Evolutionary conservation across 371 early-diverging fungal species (phyloP).

Genomic region (Mucor velutinosus): DNA sequence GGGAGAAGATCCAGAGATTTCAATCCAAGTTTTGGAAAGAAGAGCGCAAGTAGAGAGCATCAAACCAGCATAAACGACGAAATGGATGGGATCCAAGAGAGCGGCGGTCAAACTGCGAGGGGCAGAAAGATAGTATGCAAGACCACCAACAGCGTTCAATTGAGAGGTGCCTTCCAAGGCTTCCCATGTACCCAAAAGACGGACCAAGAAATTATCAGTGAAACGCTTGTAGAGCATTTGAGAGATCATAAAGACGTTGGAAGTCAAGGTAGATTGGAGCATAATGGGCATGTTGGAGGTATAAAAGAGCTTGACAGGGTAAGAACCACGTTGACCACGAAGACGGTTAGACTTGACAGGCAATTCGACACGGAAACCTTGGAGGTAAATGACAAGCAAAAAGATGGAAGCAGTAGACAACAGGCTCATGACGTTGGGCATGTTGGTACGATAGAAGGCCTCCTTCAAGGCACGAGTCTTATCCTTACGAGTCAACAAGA

Average conservation of each 20-base stretch:
- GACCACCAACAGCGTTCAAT: conserved; percentile 92
- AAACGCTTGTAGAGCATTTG: conserved; percentile 98
- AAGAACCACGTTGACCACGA: conserved; percentile 98
- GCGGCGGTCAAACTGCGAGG: conserved; percentile 90
- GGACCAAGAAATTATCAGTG: conserved; percentile 95
- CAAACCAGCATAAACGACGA: conserved; percentile 90
- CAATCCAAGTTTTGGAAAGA: conserved; percentile 99
- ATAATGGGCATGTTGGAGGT: conserved; percentile 99
- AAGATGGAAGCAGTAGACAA: conserved; percentile 94
- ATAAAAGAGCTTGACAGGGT: conserved; percentile 99
- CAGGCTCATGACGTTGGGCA: conserved; percentile 98
- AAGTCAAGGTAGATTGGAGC: conserved; percentile 98
- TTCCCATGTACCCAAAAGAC: conserved; percentile 98
- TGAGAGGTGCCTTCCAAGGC: conserved; percentile 90
- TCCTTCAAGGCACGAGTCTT: conserved; percentile 99
- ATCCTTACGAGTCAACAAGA: conserved; percentile 96
- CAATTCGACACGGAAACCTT: conserved; percentile 99
- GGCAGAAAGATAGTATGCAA: conserved; percentile 99
- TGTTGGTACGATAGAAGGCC: conserved; percentile 96
- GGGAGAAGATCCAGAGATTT: conserved; percentile 96
- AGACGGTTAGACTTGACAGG: conserved; percentile 97
- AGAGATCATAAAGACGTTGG: conserved; percentile 97
- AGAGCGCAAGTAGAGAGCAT: conserved; percentile 97
- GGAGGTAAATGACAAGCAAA: conserved; percentile 98
- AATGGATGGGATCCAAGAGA: conserved; percentile 94